A percentile compares a stretch with the other conserved stretches of the same genome.
phyloP scores from a whole-genome alignment of 176 grass and related monocot genomes.

The Themeda triandra region DNA sequence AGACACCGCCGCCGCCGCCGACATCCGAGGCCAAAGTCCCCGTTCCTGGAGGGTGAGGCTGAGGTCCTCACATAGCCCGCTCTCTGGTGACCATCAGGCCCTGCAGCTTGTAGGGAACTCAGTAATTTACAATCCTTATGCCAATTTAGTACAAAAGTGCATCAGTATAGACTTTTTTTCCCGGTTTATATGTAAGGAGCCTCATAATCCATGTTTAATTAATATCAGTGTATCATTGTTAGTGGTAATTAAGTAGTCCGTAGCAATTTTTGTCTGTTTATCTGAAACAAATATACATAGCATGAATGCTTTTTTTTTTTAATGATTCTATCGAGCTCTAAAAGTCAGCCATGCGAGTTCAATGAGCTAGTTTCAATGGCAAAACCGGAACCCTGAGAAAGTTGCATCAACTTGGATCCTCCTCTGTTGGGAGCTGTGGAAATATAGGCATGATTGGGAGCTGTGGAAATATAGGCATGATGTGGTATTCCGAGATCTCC shows the following conservation, averaged over 20 bases:
- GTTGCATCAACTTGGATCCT: too few species aligned
- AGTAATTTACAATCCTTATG: background rate
- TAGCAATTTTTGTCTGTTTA: background rate
- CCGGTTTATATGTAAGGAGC: background rate
- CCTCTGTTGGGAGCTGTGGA: too few species aligned
- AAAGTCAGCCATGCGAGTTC: background rate
- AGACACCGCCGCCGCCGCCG: background rate
- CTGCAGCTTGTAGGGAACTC: background rate
- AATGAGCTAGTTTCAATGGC: background rate
- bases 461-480: too few species aligned
- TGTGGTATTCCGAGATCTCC: too few species aligned
- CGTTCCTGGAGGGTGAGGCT: constrained; percentile 30
- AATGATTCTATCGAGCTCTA: background rate
- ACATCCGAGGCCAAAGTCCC: constrained; percentile 38
- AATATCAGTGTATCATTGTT: background rate
- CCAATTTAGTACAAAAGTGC: background rate
- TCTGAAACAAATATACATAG: background rate
- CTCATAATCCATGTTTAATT: background rate
- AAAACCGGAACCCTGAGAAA: background rate
- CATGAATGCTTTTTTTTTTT: background rate
- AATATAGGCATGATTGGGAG: too few species aligned
- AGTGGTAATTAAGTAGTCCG: background rate
- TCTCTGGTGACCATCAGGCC: background rate
- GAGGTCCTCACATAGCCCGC: background rate
- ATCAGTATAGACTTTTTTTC: background rate